phyloP scores from a whole-genome alignment of 106 monocot genomes.

The Ottelia alismoides region DNA sequence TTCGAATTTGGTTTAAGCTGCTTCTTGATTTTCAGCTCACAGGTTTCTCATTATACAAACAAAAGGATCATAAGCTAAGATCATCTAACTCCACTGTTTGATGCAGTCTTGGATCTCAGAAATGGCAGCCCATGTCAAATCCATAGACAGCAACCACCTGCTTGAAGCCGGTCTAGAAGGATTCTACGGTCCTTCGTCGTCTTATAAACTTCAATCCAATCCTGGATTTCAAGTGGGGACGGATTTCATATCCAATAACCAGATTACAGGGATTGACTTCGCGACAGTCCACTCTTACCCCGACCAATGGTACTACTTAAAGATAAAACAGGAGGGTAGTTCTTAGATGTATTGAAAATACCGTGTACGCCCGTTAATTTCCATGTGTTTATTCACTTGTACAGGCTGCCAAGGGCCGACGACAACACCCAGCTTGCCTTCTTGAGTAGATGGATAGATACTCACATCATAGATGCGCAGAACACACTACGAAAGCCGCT shows the following conservation, averaged over 20 bases:
- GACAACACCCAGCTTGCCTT: conserved; percentile 52
- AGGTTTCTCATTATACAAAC: too few relatives aligned
- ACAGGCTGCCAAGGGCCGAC: conserved; percentile 47
- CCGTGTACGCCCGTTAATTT: too few relatives aligned
- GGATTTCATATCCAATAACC: conserved; percentile 79
- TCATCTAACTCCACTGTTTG: too few relatives aligned
- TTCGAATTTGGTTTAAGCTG: too few relatives aligned
- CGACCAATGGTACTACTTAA: conserved; percentile 85
- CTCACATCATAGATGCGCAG: conserved; percentile 55
- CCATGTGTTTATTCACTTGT: not conserved
- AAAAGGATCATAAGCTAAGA: too few relatives aligned
- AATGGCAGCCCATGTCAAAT: conserved; percentile 82
- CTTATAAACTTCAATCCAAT: conserved; percentile 15
- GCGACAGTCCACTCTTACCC: conserved; percentile 89
- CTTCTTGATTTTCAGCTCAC: too few relatives aligned
- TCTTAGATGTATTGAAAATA: too few relatives aligned
- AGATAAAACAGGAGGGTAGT: too few relatives aligned
- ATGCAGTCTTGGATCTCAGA: conserved; percentile 66
- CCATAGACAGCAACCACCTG: conserved; percentile 63
- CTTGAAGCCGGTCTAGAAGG: conserved; percentile 74
- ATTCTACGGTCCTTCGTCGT: conserved; percentile 43
- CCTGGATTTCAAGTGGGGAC: conserved; percentile 59
- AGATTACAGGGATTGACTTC: conserved; percentile 61
- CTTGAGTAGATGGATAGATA: conserved; percentile 66
- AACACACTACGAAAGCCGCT: conserved; percentile 54